Percentiles rank a stretch among this genome's conserved stretches.
phyloP scores from a whole-genome alignment of 768 basidiomycete genomes.

The Lentinula lateritia region DNA sequence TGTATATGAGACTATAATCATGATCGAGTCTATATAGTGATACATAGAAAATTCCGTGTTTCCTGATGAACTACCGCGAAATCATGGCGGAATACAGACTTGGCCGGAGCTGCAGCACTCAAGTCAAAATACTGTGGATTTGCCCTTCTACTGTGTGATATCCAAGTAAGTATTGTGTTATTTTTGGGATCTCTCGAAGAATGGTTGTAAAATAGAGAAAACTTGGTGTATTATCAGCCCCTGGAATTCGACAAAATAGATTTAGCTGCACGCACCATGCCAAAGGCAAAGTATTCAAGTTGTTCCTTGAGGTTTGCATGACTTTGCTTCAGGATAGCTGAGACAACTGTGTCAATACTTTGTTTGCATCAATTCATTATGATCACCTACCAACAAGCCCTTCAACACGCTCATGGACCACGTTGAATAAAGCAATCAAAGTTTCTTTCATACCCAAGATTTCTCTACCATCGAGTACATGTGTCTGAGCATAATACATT shows the following conservation, averaged over 20 bases:
- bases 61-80: neutral
- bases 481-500: constrained; percentile 21
- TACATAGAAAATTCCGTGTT: too few relatives aligned
- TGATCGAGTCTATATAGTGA: too few relatives aligned
- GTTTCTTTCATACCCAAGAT: constrained; percentile 19
- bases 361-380: neutral
- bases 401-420: constrained; percentile 17
- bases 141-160: neutral
- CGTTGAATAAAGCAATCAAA: constrained; percentile 15
- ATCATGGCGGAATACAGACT: neutral
- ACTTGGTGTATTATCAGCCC: neutral
- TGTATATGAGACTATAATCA: too few relatives aligned
- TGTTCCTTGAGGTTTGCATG: neutral
- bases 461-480: constrained; percentile 21
- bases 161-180: neutral
- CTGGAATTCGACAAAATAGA: neutral
- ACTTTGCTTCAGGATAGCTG: neutral
- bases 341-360: neutral
- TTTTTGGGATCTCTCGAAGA: neutral
- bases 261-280: neutral
- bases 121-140: neutral
- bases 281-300: neutral
- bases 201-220: neutral
- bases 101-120: neutral
- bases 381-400: constrained; percentile 19